These are phyloP conservation scores for Ascosphaera apis DNA, from an alignment of 2,329 filamentous ascomycete genomes.

Conservation along the genomic window DNA sequence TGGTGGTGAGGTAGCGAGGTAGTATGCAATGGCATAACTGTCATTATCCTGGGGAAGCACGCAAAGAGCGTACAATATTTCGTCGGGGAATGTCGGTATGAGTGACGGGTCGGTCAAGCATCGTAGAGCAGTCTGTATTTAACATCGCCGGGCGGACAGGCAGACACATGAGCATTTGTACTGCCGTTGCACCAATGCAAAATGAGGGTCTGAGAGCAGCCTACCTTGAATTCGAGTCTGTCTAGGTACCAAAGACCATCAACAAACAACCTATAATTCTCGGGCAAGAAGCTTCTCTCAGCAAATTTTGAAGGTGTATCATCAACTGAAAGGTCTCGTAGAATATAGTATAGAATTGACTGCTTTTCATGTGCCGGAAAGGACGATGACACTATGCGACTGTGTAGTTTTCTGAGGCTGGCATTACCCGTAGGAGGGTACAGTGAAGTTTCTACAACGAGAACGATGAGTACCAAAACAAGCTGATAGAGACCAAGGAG, in stretches of 20 bases:
- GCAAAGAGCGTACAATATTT: constrained; percentile 50
- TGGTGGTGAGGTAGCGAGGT: constrained; percentile 49
- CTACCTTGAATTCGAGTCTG: constrained; percentile 40
- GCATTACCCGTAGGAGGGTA: constrained; percentile 54
- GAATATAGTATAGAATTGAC: constrained; percentile 61
- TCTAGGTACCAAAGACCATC: constrained; percentile 67
- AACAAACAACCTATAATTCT: constrained; percentile 59
- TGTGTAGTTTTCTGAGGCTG: constrained; percentile 45
- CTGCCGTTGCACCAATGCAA: constrained; percentile 4
- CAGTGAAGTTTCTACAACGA: constrained; percentile 28
- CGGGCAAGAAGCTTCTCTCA: constrained; percentile 39
- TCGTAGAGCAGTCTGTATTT: constrained; percentile 39
- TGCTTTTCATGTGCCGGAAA: constrained; percentile 56
- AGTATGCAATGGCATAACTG: constrained; percentile 51
- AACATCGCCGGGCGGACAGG: neutral
- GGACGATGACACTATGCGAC: constrained; percentile 40
- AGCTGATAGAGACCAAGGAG: constrained; percentile 1
- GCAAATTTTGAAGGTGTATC: too few species aligned
- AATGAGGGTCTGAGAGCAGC: constrained; percentile 3
- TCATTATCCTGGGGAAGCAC: constrained; percentile 36
- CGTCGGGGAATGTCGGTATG: constrained; percentile 59
- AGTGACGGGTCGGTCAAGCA: constrained; percentile 60
- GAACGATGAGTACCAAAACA: constrained; percentile 4
- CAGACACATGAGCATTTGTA: neutral
- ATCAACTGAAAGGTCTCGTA: constrained; percentile 49